Evolutionary conservation across 257 asterid genomes (phyloP), one percentile per base, ranked within the genome.

Genomic region (Nicotiana otophora): DNA sequence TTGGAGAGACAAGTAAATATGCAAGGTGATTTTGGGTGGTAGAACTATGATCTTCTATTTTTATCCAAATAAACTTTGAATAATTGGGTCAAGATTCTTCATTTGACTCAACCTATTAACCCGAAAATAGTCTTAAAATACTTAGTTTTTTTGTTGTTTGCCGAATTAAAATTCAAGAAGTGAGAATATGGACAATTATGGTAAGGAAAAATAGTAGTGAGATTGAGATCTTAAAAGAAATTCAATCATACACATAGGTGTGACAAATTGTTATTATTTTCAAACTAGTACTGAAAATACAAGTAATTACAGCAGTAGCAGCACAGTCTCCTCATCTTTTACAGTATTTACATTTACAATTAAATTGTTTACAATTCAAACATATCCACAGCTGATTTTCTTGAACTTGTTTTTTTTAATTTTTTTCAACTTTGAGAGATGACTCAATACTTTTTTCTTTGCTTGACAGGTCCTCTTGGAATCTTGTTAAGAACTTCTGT

Each of bases 401-500:
- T 74, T 74, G 62, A 74, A 74, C 62, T 46, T 46, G 5, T 23
- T 72, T 19, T 10, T 68, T 36, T 23, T 39, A 2, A n/a, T n/a
- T 7, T 42, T 36, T 0, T 12, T 0, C 0, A 72, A 46, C 14
- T 46, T 72, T 70, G 79, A 72, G 61, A 72, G 8, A 46, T 72
- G 6, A 48, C 26, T 90, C 81, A 93, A 88, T 69, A 89, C 82
- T 82, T 89, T 89, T 90, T 94, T 88, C 85, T 89, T 74, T 92
- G 92, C 87, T 92, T 95, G 46, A 88, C 84, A 7, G 97, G 98
- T 77, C 92, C 96, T 86, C 98, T 92, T 48, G 99, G 98, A 88
- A 94, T 95, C 97, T 92, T 94, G 89, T 88, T 89, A 30, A 94
- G 95, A 78, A 92, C 81, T 62, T 87, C 87, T 70, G 89, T 48